A percentile compares a stretch with the other conserved stretches of the same genome.
These are phyloP conservation scores for Pseudonectria buxi DNA, from an alignment of 2,329 filamentous ascomycete genomes.

Conservation along the genomic window DNA sequence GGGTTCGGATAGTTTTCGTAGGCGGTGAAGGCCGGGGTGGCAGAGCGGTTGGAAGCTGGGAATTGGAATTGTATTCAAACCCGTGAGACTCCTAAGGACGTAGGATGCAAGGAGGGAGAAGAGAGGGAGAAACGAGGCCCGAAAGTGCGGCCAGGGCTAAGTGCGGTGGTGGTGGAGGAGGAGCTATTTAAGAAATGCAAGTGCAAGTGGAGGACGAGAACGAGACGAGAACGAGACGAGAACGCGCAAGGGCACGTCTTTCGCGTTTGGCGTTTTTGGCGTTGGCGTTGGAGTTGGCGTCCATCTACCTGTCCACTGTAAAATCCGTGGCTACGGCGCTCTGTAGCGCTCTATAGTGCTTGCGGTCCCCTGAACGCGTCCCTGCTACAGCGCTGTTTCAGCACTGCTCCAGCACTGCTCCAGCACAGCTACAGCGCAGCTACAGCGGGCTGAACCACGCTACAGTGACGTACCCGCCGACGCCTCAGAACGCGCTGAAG, in stretches of 20 bases:
- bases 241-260: slow-evolving; percentile 7
- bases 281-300: slow-evolving; percentile 8
- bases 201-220: slow-evolving; percentile 1
- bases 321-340: too few species aligned
- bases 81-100: too few species aligned
- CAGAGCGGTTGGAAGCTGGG: background rate
- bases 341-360: too few species aligned
- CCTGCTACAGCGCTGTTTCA: too few species aligned
- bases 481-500: too few species aligned
- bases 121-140: slow-evolving; percentile 1
- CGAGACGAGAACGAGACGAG: slow-evolving; percentile 3
- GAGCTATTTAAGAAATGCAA: slow-evolving; percentile 10
- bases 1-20: too few species aligned
- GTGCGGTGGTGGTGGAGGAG: slow-evolving; percentile 3
- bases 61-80: slow-evolving; percentile 1
- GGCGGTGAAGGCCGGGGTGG: background rate
- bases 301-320: slow-evolving; percentile 1
- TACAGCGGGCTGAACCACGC: too few species aligned
- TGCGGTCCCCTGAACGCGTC: too few species aligned
- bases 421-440: too few species aligned
- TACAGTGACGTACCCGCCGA: too few species aligned
- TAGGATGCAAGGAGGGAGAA: too few species aligned
- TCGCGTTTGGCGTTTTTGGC: slow-evolving; percentile 12
- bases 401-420: too few species aligned
- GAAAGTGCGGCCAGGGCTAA: slow-evolving; percentile 4